These are phyloP conservation scores for Penicillium robsamsonii DNA, from an alignment of 495 filamentous ascomycete genomes.

Conservation along the genomic window DNA sequence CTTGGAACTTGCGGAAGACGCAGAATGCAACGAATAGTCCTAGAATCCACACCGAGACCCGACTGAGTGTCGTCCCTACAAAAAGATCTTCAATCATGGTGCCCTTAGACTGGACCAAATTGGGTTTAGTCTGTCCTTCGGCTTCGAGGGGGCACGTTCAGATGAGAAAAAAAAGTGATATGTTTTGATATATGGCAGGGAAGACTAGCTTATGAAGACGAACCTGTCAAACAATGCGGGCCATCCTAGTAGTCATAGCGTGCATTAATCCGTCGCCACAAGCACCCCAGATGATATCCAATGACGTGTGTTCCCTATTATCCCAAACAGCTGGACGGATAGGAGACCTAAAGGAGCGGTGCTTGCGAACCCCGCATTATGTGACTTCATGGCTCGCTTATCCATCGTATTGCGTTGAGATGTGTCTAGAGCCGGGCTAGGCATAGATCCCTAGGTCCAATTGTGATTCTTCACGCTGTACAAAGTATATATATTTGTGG, in stretches of 20 bases:
- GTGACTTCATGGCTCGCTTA: constrained; percentile 15
- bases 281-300: background rate
- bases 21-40: constrained; percentile 27
- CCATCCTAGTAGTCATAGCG: background rate
- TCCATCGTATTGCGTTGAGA: background rate
- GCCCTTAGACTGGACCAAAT: background rate
- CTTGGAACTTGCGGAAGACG: constrained; percentile 33
- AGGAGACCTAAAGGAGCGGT: constrained; percentile 24
- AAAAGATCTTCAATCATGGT: constrained; percentile 42
- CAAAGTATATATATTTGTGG: background rate
- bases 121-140: background rate
- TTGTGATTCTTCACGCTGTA: constrained; percentile 2
- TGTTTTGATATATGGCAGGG: background rate
- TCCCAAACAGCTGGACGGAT: background rate
- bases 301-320: background rate
- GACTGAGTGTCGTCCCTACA: constrained; percentile 24
- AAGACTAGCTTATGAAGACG: background rate
- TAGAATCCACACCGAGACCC: constrained; percentile 26
- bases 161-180: background rate
- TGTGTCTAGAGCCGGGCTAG: background rate
- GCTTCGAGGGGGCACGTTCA: background rate
- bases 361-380: constrained; percentile 34
- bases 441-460: background rate
- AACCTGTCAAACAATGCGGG: too few relatives aligned
- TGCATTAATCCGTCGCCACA: background rate